Percentiles rank a stretch among this genome's conserved stretches.
phyloP scores from a whole-genome alignment of 2,329 filamentous ascomycete genomes.

The Botrytis elliptica region DNA sequence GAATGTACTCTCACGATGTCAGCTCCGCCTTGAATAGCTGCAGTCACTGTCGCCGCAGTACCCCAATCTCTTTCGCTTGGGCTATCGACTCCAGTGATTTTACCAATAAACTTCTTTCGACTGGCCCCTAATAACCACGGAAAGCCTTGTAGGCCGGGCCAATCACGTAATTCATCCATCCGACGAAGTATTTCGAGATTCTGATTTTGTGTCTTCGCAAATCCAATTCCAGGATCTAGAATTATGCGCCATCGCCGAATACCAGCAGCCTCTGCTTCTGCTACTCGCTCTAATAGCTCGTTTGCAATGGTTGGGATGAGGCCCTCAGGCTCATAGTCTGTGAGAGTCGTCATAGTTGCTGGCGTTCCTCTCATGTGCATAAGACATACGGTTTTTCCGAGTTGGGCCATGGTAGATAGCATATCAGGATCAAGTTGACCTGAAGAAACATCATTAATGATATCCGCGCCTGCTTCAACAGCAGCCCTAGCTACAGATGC shows the following conservation, averaged over 20 bases:
- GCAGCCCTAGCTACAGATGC: conserved; percentile 77
- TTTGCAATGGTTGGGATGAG: conserved; percentile 53
- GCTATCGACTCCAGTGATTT: conserved; percentile 71
- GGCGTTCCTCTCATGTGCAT: conserved; percentile 75
- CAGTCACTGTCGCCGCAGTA: conserved; percentile 83
- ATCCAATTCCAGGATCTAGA: conserved; percentile 90
- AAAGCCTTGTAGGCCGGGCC: conserved; percentile 64
- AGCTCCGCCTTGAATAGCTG: conserved; percentile 81
- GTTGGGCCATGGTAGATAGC: conserved; percentile 73
- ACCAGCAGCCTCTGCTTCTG: conserved; percentile 74
- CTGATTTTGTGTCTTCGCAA: conserved; percentile 79
- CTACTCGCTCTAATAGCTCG: conserved; percentile 63
- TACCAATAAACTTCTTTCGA: conserved; percentile 85
- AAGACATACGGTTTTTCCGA: conserved; percentile 74
- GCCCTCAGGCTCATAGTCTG: conserved; percentile 52
- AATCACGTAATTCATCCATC: conserved; percentile 61
- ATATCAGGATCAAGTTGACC: conserved; percentile 77
- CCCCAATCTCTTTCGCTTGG: conserved; percentile 75
- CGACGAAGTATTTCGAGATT: conserved; percentile 77
- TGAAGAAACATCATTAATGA: conserved; percentile 92
- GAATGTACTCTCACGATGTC: conserved; percentile 94
- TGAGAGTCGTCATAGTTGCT: conserved; percentile 59
- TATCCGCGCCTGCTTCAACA: conserved; percentile 76
- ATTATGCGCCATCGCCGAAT: conserved; percentile 92
- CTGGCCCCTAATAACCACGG: conserved; percentile 91